Conservation (phyloP, 2,329 filamentous ascomycete species). For the Venturia asperata region DNA sequence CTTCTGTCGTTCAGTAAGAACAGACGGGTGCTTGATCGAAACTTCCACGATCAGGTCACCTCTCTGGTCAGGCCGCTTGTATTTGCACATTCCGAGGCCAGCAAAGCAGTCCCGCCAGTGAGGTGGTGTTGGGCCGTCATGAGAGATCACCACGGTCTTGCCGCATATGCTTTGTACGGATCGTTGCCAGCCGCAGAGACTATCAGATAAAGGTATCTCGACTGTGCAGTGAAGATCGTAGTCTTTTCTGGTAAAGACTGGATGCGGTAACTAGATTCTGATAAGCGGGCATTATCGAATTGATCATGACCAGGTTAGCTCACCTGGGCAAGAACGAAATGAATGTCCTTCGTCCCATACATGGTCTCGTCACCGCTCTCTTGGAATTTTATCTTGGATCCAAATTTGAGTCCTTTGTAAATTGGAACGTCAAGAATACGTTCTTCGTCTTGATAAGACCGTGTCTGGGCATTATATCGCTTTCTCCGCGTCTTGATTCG, state of each 20-base stretch:
- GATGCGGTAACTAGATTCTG: not conserved
- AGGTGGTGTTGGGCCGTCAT: slow-evolving; percentile 15
- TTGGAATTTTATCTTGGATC: slow-evolving; percentile 13
- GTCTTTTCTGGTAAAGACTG: slow-evolving; percentile 13
- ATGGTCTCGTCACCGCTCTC: slow-evolving; percentile 11
- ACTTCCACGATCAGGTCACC: slow-evolving; percentile 17
- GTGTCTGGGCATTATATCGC: slow-evolving; percentile 1
- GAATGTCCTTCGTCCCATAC: slow-evolving; percentile 15
- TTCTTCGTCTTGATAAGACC: slow-evolving; percentile 13
- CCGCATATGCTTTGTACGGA: slow-evolving; percentile 15
- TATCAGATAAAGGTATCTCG: slow-evolving; percentile 15
- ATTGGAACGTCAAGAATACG: slow-evolving; percentile 16
- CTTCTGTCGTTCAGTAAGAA: slow-evolving; percentile 17
- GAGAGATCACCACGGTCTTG: slow-evolving; percentile 16
- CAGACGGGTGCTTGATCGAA: slow-evolving; percentile 3
- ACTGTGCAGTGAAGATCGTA: slow-evolving; percentile 17
- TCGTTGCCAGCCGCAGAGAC: slow-evolving; percentile 18
- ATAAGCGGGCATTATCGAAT: not conserved
- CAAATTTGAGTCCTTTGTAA: slow-evolving; percentile 16
- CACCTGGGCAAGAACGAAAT: slow-evolving; percentile 16
- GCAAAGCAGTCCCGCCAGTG: slow-evolving; percentile 13
- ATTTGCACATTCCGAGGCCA: slow-evolving; percentile 19
- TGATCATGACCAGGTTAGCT: not conserved
- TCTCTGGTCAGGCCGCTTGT: slow-evolving; percentile 14
- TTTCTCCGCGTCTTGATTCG: slow-evolving; percentile 1